Conservation (phyloP, 495 filamentous ascomycete genomes). For the Penicillium crystallinum region DNA sequence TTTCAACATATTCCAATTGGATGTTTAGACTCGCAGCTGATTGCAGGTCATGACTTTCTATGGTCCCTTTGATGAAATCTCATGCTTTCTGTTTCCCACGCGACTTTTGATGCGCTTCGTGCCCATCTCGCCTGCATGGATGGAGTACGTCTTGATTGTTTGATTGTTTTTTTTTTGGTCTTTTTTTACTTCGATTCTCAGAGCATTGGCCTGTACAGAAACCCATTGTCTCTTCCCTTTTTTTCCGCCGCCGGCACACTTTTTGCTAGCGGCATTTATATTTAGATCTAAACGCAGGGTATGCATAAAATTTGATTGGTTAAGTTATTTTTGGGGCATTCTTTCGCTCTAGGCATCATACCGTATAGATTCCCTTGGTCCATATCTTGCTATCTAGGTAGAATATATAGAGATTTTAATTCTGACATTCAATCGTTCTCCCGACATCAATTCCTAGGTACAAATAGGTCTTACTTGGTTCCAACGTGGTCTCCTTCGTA, state of each 20-base stretch:
- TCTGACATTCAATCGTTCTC: background rate
- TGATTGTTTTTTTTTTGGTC: background rate
- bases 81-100: background rate
- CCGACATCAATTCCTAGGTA: background rate
- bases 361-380: background rate
- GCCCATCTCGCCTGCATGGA: constrained; percentile 5
- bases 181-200: background rate
- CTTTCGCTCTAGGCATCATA: background rate
- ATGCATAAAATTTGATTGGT: background rate
- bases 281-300: background rate
- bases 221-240: background rate
- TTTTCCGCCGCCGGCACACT: no score
- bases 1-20: background rate
- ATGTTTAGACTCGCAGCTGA: background rate
- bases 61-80: background rate
- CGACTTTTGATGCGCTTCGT: background rate
- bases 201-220: constrained; percentile 1
- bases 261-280: background rate
- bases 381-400: background rate
- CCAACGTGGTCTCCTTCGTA: no score
- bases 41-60: background rate
- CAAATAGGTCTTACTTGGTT: no score
- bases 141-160: constrained; percentile 4
- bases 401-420: background rate
- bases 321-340: background rate